A percentile compares a stretch with the other conserved stretches of the same genome.
These are phyloP conservation scores for Phytophthora tentaculata DNA, from an alignment of 352 stramenopile genomes.

Conservation along the genomic window DNA sequence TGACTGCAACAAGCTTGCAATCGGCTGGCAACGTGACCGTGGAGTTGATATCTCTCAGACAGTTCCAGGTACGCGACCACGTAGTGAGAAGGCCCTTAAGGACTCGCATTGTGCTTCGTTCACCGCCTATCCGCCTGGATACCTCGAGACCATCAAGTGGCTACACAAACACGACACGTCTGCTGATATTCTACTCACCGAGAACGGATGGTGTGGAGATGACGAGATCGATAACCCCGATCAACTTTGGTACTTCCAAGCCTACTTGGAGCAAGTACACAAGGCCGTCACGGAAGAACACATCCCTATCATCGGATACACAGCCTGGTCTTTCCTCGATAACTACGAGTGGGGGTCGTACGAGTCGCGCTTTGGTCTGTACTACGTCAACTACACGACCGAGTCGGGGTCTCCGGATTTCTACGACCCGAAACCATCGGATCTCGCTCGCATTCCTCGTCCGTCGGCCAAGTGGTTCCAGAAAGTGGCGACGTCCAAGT, in stretches of 20 bases:
- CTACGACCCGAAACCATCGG: slow-evolving; percentile 24
- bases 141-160: slow-evolving; percentile 60
- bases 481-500: slow-evolving; percentile 33
- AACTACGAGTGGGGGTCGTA: slow-evolving; percentile 45
- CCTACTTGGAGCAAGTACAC: slow-evolving; percentile 53
- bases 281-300: slow-evolving; percentile 40
- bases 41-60: slow-evolving; percentile 40
- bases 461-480: slow-evolving; percentile 43
- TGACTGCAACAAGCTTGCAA: slow-evolving; percentile 39
- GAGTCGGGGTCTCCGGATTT: slow-evolving; percentile 24
- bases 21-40: slow-evolving; percentile 43
- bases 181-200: slow-evolving; percentile 53
- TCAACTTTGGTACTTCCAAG: slow-evolving; percentile 46
- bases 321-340: slow-evolving; percentile 33
- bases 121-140: slow-evolving; percentile 56
- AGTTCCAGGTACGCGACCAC: slow-evolving; percentile 12
- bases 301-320: slow-evolving; percentile 34
- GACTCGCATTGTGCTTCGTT: slow-evolving; percentile 46
- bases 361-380: slow-evolving; percentile 51
- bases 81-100: slow-evolving; percentile 10
- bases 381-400: slow-evolving; percentile 60
- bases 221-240: slow-evolving; percentile 53
- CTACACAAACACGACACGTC: slow-evolving; percentile 50
- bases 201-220: slow-evolving; percentile 68
- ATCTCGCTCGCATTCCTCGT: slow-evolving; percentile 45